These are phyloP conservation scores for Boletus vinaceobasis DNA, from an alignment of 768 basidiomycete species.

Conservation along the genomic window DNA sequence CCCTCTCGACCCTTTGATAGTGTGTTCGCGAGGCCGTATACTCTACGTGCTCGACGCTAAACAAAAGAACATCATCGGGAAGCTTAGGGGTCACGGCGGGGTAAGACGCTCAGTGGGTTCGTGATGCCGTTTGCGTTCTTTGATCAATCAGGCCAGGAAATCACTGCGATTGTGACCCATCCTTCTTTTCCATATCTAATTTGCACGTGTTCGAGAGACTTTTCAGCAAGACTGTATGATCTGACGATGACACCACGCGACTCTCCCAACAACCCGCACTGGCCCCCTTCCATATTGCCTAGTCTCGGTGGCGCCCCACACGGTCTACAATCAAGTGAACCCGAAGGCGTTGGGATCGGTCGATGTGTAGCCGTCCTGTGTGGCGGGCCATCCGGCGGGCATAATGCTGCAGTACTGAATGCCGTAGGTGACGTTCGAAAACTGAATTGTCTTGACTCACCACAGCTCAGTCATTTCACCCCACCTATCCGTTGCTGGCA, in stretches of 20 bases:
- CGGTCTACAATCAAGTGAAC: slow-evolving; percentile 57
- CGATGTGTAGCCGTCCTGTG: slow-evolving; percentile 63
- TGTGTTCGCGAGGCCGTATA: slow-evolving; percentile 52
- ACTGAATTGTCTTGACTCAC: not conserved
- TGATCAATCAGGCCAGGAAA: slow-evolving; percentile 40
- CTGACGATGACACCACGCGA: slow-evolving; percentile 38
- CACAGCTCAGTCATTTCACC: slow-evolving; percentile 60
- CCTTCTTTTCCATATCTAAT: slow-evolving; percentile 55
- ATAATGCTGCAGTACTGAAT: slow-evolving; percentile 62
- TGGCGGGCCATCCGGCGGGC: slow-evolving; percentile 72
- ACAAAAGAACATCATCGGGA: slow-evolving; percentile 39
- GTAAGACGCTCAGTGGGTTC: slow-evolving; percentile 40
- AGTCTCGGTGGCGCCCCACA: slow-evolving; percentile 67
- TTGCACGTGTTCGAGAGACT: slow-evolving; percentile 72
- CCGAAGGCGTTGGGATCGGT: slow-evolving; percentile 56
- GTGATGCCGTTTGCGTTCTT: not conserved
- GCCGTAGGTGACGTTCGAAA: slow-evolving; percentile 42
- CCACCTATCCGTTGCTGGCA: slow-evolving; percentile 59
- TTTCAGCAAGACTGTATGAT: slow-evolving; percentile 68
- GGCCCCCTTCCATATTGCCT: slow-evolving; percentile 47
- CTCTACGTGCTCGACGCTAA: slow-evolving; percentile 54
- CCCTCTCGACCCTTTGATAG: slow-evolving; percentile 55
- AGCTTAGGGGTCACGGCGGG: slow-evolving; percentile 68
- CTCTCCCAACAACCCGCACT: slow-evolving; percentile 50
- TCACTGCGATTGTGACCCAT: slow-evolving; percentile 68